These are phyloP conservation scores for Fusarium sp. DNA, from an alignment of 2,329 filamentous ascomycete genomes.

Conservation along the genomic window DNA sequence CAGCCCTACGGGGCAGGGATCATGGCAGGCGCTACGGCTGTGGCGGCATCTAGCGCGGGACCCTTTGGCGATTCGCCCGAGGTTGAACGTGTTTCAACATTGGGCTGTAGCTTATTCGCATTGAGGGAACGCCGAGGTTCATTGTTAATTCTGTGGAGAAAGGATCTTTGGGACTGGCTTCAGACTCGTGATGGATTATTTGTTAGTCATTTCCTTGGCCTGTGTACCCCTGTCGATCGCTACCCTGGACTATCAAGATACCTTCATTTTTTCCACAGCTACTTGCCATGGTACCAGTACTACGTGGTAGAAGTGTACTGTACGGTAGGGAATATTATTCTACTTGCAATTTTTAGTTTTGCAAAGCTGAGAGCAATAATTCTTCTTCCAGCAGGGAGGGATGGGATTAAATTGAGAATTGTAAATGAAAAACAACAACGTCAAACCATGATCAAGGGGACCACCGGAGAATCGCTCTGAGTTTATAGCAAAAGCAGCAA, in stretches of 20 bases:
- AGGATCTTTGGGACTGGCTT: neutral
- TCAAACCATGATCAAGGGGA: too few relatives aligned
- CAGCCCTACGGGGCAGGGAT: neutral
- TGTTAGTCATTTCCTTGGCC: neutral
- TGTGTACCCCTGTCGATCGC: neutral
- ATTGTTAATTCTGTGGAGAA: neutral
- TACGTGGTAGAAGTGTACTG: too few relatives aligned
- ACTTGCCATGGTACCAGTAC: neutral
- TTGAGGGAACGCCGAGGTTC: neutral
- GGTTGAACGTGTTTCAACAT: neutral
- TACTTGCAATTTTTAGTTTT: too few relatives aligned
- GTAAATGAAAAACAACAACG: too few relatives aligned
- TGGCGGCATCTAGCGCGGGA: neutral
- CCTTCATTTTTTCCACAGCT: neutral
- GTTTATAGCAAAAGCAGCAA: too few relatives aligned
- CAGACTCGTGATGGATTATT: neutral
- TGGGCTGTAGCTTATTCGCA: neutral
- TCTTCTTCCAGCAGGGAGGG: accelerated
- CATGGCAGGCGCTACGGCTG: neutral
- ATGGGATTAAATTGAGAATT: too few relatives aligned
- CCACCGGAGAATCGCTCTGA: too few relatives aligned
- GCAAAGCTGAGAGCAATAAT: too few relatives aligned
- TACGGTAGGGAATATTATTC: too few relatives aligned
- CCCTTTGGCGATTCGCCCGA: neutral
- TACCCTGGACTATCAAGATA: neutral